Percentiles rank a stretch among this genome's conserved stretches.
phyloP scores from a whole-genome alignment of 1,284 basidiomycete species.

The Kwoniella shivajii region DNA sequence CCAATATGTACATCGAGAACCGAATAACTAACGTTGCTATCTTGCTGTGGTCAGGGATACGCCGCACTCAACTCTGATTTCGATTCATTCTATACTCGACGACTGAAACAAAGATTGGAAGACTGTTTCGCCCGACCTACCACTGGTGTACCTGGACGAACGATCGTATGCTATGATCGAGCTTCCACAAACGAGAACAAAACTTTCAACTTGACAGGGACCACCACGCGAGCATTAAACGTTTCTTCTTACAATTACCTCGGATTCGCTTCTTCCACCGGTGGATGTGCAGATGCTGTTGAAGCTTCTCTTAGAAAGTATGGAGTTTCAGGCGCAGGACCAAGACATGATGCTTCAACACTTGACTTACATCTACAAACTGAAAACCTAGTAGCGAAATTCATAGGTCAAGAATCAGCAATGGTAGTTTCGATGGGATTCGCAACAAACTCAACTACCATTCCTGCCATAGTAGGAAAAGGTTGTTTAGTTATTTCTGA shows the following conservation, averaged over 20 bases:
- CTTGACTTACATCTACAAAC: constrained; percentile 79
- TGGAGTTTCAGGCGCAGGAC: constrained; percentile 75
- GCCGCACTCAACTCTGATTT: constrained; percentile 97
- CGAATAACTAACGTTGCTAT: not conserved
- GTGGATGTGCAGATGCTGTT: constrained; percentile 90
- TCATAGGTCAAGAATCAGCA: constrained; percentile 85
- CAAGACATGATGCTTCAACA: constrained; percentile 79
- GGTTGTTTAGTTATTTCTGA: constrained; percentile 96
- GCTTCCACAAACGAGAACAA: constrained; percentile 79
- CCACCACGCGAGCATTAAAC: constrained; percentile 85
- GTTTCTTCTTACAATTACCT: constrained; percentile 99
- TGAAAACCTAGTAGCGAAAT: constrained; percentile 86
- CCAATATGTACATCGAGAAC: not conserved
- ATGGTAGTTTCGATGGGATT: constrained; percentile 96
- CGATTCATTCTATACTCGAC: constrained; percentile 98
- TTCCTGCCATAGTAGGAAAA: constrained; percentile 87
- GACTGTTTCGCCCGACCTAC: constrained; percentile 94
- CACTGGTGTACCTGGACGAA: constrained; percentile 93
- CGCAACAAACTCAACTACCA: constrained; percentile 94
- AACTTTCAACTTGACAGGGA: constrained; percentile 77
- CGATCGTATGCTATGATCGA: constrained; percentile 84
- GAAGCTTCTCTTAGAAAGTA: constrained; percentile 77
- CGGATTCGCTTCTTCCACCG: constrained; percentile 92
- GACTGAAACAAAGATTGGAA: constrained; percentile 90
- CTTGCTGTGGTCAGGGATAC: constrained; percentile 68